Conservation (phyloP, 108 stramenopile species). For the Fragilaria crotonensis region DNA sequence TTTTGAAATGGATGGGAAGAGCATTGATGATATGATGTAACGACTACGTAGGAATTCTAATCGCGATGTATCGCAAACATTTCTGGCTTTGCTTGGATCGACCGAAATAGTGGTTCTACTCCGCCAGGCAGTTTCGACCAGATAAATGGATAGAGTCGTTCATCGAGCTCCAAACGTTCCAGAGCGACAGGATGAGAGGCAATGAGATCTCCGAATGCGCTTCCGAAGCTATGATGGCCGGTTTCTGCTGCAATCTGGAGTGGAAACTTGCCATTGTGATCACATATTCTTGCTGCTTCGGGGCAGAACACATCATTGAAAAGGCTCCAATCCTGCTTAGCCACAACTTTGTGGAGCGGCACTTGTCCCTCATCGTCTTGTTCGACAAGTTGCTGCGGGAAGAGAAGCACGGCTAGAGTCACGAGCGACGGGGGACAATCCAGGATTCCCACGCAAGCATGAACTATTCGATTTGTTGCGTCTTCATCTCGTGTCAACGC, state of each 20-base stretch:
- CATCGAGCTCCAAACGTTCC: conserved; percentile 15
- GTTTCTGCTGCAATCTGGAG: conserved; percentile 1
- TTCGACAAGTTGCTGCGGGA: conserved; percentile 16
- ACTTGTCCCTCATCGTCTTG: conserved; percentile 18
- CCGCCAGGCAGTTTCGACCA: conserved; percentile 3
- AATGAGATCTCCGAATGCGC: background rate
- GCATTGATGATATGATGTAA: conserved; percentile 38
- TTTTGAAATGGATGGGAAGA: conserved; percentile 56
- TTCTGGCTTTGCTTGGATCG: background rate
- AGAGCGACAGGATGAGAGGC: conserved; percentile 18
- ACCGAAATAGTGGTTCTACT: background rate
- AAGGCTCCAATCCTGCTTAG: background rate
- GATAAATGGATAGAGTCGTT: conserved; percentile 19
- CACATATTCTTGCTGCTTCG: conserved; percentile 8
- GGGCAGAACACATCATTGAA: conserved; percentile 10
- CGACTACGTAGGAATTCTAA: background rate
- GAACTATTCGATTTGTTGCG: conserved; percentile 1
- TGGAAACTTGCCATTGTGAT: conserved; percentile 5
- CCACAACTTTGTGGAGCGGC: conserved; percentile 19
- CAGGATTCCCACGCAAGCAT: conserved; percentile 16
- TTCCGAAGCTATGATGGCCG: background rate
- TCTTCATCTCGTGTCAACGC: background rate
- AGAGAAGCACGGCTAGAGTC: conserved; percentile 23
- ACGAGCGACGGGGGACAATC: conserved; percentile 25
- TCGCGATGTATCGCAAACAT: background rate